A percentile compares a stretch with the other conserved stretches of the same genome.
phyloP scores from a whole-genome alignment of 2,329 filamentous ascomycete genomes.

The Chrysoporthe puriensis region DNA sequence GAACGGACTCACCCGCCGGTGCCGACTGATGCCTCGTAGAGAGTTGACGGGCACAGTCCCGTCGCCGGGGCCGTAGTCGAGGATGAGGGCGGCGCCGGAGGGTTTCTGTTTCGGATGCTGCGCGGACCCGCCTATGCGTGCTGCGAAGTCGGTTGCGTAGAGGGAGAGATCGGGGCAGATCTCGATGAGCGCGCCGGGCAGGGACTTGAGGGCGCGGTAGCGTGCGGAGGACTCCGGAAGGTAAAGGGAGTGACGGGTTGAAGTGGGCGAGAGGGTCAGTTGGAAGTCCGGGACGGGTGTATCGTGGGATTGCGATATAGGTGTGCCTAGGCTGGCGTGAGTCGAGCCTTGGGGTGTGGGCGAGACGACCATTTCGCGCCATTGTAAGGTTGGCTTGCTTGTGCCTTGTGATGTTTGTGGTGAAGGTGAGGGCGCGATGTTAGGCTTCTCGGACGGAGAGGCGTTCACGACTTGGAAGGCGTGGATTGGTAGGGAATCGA shows the following conservation, averaged over 20 bases:
- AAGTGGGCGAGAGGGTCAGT: constrained; percentile 72
- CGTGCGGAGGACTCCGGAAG: constrained; percentile 81
- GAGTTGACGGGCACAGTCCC: constrained; percentile 81
- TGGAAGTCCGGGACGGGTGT: constrained; percentile 79
- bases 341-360: constrained; percentile 62
- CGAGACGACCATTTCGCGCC: constrained; percentile 82
- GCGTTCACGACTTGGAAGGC: constrained; percentile 78
- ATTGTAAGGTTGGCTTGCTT: constrained; percentile 56
- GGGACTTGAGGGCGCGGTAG: constrained; percentile 74
- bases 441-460: constrained; percentile 30
- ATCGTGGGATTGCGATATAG: constrained; percentile 54
- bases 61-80: constrained; percentile 86
- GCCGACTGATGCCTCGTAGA: constrained; percentile 81
- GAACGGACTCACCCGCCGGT: constrained; percentile 79
- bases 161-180: constrained; percentile 85
- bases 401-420: constrained; percentile 43
- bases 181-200: constrained; percentile 76
- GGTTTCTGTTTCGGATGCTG: constrained; percentile 61
- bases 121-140: constrained; percentile 75
- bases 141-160: constrained; percentile 80
- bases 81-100: constrained; percentile 86
- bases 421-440: constrained; percentile 44
- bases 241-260: constrained; percentile 82
- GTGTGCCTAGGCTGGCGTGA: constrained; percentile 57
- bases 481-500: constrained; percentile 95